These are phyloP conservation scores for Globisporangium mamillatum DNA, from an alignment of 352 stramenopile genomes.

Conservation along the genomic window DNA sequence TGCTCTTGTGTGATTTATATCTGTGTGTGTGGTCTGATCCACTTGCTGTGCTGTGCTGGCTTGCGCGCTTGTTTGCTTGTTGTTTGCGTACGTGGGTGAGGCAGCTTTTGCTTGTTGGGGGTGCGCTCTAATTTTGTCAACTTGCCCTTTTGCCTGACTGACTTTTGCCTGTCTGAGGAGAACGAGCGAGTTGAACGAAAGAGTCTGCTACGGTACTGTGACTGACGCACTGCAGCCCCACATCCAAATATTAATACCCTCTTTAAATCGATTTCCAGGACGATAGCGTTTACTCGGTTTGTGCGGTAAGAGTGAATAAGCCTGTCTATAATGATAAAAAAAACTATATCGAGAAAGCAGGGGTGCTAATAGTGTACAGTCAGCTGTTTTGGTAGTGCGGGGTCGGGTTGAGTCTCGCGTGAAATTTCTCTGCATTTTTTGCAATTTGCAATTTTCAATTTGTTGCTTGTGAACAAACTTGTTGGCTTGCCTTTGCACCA, in stretches of 20 bases:
- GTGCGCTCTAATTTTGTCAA: slow-evolving; percentile 9
- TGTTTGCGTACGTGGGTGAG: not conserved
- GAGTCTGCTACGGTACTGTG: not conserved
- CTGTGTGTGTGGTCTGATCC: not conserved
- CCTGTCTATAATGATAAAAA: not conserved
- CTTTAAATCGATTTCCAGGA: not conserved
- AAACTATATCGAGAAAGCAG: not conserved
- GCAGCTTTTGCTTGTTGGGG: not conserved
- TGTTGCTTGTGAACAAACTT: not conserved
- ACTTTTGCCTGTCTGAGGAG: not conserved
- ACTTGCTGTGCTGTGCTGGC: not conserved
- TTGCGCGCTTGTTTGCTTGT: slow-evolving; percentile 2
- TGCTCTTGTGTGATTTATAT: not conserved
- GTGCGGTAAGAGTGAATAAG: not conserved
- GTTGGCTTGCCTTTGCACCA: not conserved
- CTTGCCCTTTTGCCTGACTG: slow-evolving; percentile 1
- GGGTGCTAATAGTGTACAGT: not conserved
- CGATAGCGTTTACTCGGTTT: not conserved
- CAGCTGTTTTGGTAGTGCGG: not conserved
- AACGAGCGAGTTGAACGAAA: not conserved
- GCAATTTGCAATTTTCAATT: not conserved
- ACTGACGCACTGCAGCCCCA: not conserved
- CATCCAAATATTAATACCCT: not conserved
- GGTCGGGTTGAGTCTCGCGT: slow-evolving; percentile 3
- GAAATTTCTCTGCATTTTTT: slow-evolving; percentile 6